Base-by-base conservation (phyloP, 2,329 filamentous ascomycete species). In the Colletotrichum costaricense region DNA sequence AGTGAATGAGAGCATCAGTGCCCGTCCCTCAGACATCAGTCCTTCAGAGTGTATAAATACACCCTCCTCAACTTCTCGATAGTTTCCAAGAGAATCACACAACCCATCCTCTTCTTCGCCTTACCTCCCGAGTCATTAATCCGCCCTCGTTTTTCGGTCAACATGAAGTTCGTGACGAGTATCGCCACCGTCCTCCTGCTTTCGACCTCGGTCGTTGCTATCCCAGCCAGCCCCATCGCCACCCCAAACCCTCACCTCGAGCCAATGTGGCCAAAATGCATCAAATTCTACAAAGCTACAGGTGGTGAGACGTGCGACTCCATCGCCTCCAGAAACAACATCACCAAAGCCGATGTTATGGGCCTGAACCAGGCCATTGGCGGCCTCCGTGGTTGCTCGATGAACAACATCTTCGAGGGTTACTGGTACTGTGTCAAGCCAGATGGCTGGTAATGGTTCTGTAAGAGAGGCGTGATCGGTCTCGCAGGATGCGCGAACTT, bases 261-360 rank as follows among this genome's bases (percentile, higher is more conserved):
- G 46, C 46, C n/a, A 38, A 38, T 64, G 62, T 64, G 62, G 62
- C n/a, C 60, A 12, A 22, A 58, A 16, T 69, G 60, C 62, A 5
- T 46, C n/a, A 33, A 63, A 16, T 75, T 72, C 14, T 67, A 62
- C 54, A 38, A 56, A 33, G 64, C 74, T 19, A 35, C 58, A 11
- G 60, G 68, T 2, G 64, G 55, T n/a, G 60, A 71, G 11, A 52
- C 59, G 26, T 76, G 67, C 46, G 16, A 35, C 46, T 77, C 78
- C 63, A 77, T 78, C 57, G 74, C 75, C 33, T 78, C 79, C 12
- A 77, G 75, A 62, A 73, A 81, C 30, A 76, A 76, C 4, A 77
- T 78, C 71, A 77, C 77, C 14, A 78, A 78, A 8, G 65, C 80
- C 8, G 75, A 80, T 11, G 68, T 82, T 9, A 74, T 76, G 5